These are phyloP conservation scores for Yarrowia deformans DNA, from an alignment of 805 yeast genomes.

Conservation along the genomic window DNA sequence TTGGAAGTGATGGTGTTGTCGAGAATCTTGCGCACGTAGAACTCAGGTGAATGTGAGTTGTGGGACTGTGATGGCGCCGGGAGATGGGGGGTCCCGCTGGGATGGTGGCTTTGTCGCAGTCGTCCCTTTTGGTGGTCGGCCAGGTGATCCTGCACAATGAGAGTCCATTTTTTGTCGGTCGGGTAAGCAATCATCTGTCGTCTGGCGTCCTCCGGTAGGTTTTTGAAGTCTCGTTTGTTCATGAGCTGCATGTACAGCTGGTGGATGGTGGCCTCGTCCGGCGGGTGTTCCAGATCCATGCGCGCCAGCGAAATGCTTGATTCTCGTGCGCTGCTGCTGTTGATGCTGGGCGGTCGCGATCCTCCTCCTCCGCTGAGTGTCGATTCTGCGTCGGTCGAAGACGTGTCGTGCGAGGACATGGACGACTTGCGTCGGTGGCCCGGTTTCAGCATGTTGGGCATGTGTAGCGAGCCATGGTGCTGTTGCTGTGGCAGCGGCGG, in stretches of 20 bases:
- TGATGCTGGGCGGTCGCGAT: slow-evolving; percentile 13
- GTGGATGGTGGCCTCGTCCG: slow-evolving; percentile 70
- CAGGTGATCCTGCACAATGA: slow-evolving; percentile 83
- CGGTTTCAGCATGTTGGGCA: slow-evolving; percentile 29
- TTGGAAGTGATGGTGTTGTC: slow-evolving; percentile 70
- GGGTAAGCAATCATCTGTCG: slow-evolving; percentile 78
- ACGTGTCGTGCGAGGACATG: slow-evolving; percentile 23
- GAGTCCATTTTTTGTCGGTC: slow-evolving; percentile 86
- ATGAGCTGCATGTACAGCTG: slow-evolving; percentile 77
- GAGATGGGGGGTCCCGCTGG: slow-evolving; percentile 35
- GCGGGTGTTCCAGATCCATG: slow-evolving; percentile 66
- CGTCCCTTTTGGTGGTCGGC: slow-evolving; percentile 70
- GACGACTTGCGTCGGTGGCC: slow-evolving; percentile 29
- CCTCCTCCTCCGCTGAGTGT: not conserved
- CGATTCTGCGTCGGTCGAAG: slow-evolving; percentile 22
- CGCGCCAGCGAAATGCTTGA: slow-evolving; percentile 1
- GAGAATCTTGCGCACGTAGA: slow-evolving; percentile 75
- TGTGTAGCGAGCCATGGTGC: slow-evolving; percentile 34
- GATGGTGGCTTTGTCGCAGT: slow-evolving; percentile 47
- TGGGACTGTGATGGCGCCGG: slow-evolving; percentile 22
- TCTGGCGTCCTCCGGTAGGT: slow-evolving; percentile 73
- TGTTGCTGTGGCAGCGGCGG: slow-evolving; percentile 46
- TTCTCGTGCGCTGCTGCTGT: slow-evolving; percentile 1
- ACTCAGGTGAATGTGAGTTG: slow-evolving; percentile 64
- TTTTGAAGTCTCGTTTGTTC: slow-evolving; percentile 73